These are phyloP conservation scores for Obelidium mucronatum DNA, from an alignment of 192 early-diverging fungal species.

Conservation along the genomic window DNA sequence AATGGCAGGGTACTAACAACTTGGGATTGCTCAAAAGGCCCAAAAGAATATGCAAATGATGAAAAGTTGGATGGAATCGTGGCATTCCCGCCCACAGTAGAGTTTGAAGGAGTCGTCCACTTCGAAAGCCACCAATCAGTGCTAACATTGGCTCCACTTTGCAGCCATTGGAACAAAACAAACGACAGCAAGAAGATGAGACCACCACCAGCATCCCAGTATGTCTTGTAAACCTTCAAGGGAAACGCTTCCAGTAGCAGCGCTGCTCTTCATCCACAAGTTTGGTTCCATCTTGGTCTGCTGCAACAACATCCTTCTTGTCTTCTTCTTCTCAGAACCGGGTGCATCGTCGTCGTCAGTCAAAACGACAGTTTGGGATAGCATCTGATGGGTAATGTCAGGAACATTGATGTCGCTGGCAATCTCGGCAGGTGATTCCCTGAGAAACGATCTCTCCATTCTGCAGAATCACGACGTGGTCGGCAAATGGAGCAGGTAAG, in stretches of 20 bases:
- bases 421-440: slow-evolving; percentile 45
- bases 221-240: slow-evolving; percentile 45
- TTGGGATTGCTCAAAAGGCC: not conserved
- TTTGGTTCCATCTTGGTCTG: slow-evolving; percentile 37
- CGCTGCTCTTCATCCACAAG: slow-evolving; percentile 52
- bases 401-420: slow-evolving; percentile 13
- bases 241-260: slow-evolving; percentile 45
- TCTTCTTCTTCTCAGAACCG: not conserved
- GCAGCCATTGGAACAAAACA: slow-evolving; percentile 23
- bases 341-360: slow-evolving; percentile 14
- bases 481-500: slow-evolving; percentile 51
- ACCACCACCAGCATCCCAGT: slow-evolving; percentile 53
- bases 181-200: slow-evolving; percentile 30
- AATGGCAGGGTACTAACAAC: not conserved
- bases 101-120: slow-evolving; percentile 37
- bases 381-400: slow-evolving; percentile 28
- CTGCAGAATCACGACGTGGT: slow-evolving; percentile 55
- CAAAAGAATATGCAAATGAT: not conserved
- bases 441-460: slow-evolving; percentile 40
- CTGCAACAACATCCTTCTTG: slow-evolving; percentile 31
- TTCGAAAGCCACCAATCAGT: slow-evolving; percentile 53
- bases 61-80: not conserved
- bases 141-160: slow-evolving; percentile 15
- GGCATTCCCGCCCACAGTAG: not conserved
- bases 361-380: slow-evolving; percentile 3